These are phyloP conservation scores for Centella asiatica DNA, from an alignment of 129 eudicot species.

Conservation along the genomic window DNA sequence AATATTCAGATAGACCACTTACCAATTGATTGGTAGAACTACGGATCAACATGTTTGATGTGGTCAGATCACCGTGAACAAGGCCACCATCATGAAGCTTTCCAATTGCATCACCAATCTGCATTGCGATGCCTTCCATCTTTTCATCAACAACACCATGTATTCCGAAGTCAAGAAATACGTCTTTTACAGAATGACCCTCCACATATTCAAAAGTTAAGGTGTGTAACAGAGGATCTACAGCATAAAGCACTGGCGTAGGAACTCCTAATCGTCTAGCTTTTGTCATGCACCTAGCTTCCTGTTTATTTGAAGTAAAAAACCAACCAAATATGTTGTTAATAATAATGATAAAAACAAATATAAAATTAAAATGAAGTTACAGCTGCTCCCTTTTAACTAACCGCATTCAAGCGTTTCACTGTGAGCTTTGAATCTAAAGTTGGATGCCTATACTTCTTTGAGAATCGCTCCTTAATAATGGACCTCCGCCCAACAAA, in stretches of 20 bases:
- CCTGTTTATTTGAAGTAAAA: conserved; percentile 33
- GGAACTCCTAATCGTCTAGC: conserved; percentile 89
- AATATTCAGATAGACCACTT: conserved; percentile 4
- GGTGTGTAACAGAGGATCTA: conserved; percentile 54
- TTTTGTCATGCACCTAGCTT: conserved; percentile 92
- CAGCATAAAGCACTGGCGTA: conserved; percentile 86
- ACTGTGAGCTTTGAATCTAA: conserved; percentile 84
- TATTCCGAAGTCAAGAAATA: conserved; percentile 69
- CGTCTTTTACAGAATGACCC: conserved; percentile 79
- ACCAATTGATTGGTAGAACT: conserved; percentile 74
- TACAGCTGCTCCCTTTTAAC: conserved; percentile 19
- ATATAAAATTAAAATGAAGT: background rate
- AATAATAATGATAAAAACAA: too few relatives aligned
- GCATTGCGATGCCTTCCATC: conserved; percentile 71
- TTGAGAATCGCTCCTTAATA: conserved; percentile 88
- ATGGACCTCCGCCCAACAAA: conserved; percentile 76
- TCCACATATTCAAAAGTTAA: conserved; percentile 77
- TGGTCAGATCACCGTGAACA: conserved; percentile 90
- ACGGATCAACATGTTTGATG: conserved; percentile 91
- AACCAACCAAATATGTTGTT: background rate
- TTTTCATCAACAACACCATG: conserved; percentile 63
- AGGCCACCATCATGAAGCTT: conserved; percentile 97
- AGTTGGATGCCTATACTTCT: conserved; percentile 85
- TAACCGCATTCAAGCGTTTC: conserved; percentile 83
- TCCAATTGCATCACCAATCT: conserved; percentile 74